Evolutionary conservation across 495 filamentous ascomycete species (phyloP), one percentile per base, ranked within the genome.

Genomic region (Chlorociboria aeruginascens): DNA sequence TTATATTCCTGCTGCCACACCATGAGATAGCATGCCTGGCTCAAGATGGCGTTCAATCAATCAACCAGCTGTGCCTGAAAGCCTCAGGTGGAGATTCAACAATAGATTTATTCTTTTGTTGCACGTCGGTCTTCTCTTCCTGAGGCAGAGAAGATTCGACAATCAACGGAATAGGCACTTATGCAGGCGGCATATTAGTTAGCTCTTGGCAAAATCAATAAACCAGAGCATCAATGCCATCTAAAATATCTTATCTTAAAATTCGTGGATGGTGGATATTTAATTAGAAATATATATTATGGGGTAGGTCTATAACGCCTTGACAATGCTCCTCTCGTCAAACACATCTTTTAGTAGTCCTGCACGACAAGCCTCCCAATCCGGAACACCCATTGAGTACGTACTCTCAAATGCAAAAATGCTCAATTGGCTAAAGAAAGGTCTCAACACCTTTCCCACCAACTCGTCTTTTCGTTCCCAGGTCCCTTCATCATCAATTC

Each of bases 341-440:
- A 95, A 93, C 46, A 96, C 55, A 72, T 97, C 89, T 53, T 65
- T 76, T 63, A 95, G 59, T 43, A 96, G 53, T 51, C 74, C 72
- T 55, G 77, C 71, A 48, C 72, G 72, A 57, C 83, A 90, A n/a
- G 70, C 72, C 41, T 77, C 76, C 58, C 73, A 59, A 65, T 93
- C 89, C 31, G 82, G 68, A 43, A 62, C 64, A 42, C 76, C 77
- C 82, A 94, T 93, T 16, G 79, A 76, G 60, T 97, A 98, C 37
- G 85, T 93, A 25, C 79, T 81, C 66, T 97, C 93, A 64, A 93
- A 98, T 7, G 84, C 82, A 59, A 80, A 85, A 43, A 97, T 94
- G 56, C 88, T 95, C 49, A 98, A 66, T 51, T 89, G 83, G 35
- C 82, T 82, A 54, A 97, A 87, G 69, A 95, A 97, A 0, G 93